A percentile compares a stretch with the other conserved stretches of the same genome.
These are phyloP conservation scores for Rostrohypoxylon terebratum DNA, from an alignment of 495 filamentous ascomycete genomes.

Conservation along the genomic window DNA sequence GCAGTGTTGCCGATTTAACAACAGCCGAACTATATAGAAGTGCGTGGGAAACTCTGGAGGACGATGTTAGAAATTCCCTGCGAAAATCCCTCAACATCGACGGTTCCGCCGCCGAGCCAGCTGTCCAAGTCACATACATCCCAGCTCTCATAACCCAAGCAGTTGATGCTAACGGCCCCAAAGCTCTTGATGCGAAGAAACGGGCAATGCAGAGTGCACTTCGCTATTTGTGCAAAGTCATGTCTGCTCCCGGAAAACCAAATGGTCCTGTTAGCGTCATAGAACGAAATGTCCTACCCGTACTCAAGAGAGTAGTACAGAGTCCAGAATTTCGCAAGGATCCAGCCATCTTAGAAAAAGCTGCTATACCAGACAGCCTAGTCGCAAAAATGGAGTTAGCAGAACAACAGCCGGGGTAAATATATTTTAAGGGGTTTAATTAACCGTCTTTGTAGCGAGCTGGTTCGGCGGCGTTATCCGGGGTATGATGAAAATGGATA, in stretches of 20 bases:
- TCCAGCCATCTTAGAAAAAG: slow-evolving; percentile 33
- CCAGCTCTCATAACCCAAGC: slow-evolving; percentile 49
- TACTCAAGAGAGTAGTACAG: slow-evolving; percentile 32
- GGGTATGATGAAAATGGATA: background rate
- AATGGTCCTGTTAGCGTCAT: slow-evolving; percentile 32
- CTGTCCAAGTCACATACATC: slow-evolving; percentile 54
- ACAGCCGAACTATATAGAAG: slow-evolving; percentile 50
- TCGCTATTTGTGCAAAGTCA: slow-evolving; percentile 37
- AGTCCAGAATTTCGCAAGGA: slow-evolving; percentile 32
- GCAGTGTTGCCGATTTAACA: slow-evolving; percentile 44
- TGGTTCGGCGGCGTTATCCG: background rate
- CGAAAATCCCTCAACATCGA: slow-evolving; percentile 50
- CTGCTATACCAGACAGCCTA: slow-evolving; percentile 31
- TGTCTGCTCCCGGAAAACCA: slow-evolving; percentile 27
- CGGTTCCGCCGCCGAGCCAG: slow-evolving; percentile 45
- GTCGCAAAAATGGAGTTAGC: slow-evolving; percentile 13
- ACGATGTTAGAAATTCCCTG: slow-evolving; percentile 33
- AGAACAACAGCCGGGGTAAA: background rate
- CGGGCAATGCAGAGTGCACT: slow-evolving; percentile 35
- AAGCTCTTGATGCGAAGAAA: slow-evolving; percentile 22
- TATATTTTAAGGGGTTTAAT: background rate
- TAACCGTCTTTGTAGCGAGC: too few relatives aligned
- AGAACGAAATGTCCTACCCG: slow-evolving; percentile 38
- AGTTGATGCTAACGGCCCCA: slow-evolving; percentile 21
- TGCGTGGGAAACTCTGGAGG: slow-evolving; percentile 46